A percentile compares a stretch with the other conserved stretches of the same genome.
These are phyloP conservation scores for Kwoniella dejecticola DNA, from an alignment of 768 basidiomycete genomes.

Conservation along the genomic window DNA sequence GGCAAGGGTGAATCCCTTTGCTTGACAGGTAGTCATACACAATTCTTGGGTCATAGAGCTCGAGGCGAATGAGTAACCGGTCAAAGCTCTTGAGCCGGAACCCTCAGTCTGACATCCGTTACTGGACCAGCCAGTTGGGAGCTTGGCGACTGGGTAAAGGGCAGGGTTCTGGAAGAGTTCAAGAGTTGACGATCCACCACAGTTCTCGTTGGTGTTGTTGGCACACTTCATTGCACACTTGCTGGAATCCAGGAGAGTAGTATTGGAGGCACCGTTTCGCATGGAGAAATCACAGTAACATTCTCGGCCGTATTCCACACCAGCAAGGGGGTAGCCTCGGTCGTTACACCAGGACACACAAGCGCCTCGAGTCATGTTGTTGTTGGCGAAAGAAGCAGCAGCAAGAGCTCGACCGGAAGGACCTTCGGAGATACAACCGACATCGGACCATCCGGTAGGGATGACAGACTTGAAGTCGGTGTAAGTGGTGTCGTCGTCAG, in stretches of 20 bases:
- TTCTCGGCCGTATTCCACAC: constrained; percentile 49
- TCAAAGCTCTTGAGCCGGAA: constrained; percentile 35
- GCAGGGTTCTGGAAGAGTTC: constrained; percentile 46
- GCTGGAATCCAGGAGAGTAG: constrained; percentile 39
- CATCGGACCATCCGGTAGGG: constrained; percentile 43
- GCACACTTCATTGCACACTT: constrained; percentile 46
- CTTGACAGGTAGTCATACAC: constrained; percentile 66
- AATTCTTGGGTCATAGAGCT: constrained; percentile 62
- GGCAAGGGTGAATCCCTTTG: constrained; percentile 66
- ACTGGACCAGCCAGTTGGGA: constrained; percentile 46
- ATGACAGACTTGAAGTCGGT: constrained; percentile 41
- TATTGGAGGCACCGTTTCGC: constrained; percentile 52
- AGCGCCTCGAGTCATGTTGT: constrained; percentile 50
- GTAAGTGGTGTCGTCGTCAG: constrained; percentile 28
- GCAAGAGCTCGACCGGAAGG: constrained; percentile 47
- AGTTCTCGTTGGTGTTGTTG: constrained; percentile 51
- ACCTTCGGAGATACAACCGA: constrained; percentile 55
- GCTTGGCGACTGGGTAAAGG: constrained; percentile 31
- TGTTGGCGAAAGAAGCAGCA: constrained; percentile 32
- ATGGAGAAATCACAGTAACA: constrained; percentile 54
- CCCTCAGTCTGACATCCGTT: constrained; percentile 45
- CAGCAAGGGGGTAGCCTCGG: constrained; percentile 48
- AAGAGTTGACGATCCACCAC: constrained; percentile 49
- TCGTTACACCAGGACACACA: constrained; percentile 37
- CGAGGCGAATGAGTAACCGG: constrained; percentile 54